phyloP scores from a whole-genome alignment of 805 yeast genomes.

The Saccharomycopsis guyanensis region DNA sequence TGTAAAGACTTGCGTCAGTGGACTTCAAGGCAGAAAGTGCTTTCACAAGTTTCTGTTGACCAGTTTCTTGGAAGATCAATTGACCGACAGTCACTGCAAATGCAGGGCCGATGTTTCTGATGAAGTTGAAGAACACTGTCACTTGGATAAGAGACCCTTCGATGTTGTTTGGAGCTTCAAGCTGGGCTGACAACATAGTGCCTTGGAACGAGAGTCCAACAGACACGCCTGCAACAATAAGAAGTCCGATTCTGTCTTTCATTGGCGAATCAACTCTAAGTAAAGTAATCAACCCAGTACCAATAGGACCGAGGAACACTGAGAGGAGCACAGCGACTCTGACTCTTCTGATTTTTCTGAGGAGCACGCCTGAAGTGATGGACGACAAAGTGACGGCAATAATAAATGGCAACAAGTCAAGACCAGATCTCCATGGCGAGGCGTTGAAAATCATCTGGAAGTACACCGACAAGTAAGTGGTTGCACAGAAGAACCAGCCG shows the following conservation, averaged over 20 bases:
- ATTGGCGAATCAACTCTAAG: conserved; percentile 3
- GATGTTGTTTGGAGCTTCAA: conserved; percentile 39
- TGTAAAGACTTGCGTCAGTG: not conserved
- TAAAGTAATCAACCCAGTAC: not conserved
- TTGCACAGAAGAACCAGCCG: conserved; percentile 5
- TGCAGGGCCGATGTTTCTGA: conserved; percentile 33
- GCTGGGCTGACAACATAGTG: conserved; percentile 36
- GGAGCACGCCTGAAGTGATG: conserved; percentile 29
- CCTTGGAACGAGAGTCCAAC: conserved; percentile 37
- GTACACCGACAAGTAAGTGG: conserved; percentile 30
- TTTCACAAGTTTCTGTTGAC: not conserved
- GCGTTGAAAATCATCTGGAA: conserved; percentile 35
- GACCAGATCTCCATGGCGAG: conserved; percentile 38
- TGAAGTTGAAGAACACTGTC: conserved; percentile 38
- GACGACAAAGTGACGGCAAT: conserved; percentile 32
- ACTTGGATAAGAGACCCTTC: conserved; percentile 44
- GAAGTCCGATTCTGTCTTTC: conserved; percentile 35
- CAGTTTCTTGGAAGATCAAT: conserved; percentile 1
- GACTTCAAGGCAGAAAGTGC: not conserved
- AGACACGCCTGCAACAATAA: conserved; percentile 40
- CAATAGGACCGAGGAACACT: not conserved
- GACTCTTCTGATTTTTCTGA: conserved; percentile 33
- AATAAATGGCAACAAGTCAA: conserved; percentile 36
- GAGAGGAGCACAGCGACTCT: conserved; percentile 30
- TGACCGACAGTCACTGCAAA: not conserved